Percentiles rank a stretch among this genome's conserved stretches.
Evolutionary conservation across 352 stramenopile species (phyloP).

Genomic region (Thalassiosira livingstoniorum): DNA sequence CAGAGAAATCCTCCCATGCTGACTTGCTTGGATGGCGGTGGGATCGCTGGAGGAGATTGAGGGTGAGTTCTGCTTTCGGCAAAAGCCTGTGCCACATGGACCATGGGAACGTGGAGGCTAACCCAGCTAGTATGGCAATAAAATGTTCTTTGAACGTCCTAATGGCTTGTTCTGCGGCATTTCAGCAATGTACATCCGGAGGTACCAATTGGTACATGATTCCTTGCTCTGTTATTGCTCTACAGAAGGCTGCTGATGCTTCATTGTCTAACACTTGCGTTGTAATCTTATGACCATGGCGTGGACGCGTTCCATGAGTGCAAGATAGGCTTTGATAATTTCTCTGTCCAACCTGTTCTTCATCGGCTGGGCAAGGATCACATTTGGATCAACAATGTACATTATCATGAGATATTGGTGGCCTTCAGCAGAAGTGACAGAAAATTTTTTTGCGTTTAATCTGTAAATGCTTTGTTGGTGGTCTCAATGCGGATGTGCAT

Average conservation of each 20-base stretch:
- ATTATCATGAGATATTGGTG: slow-evolving; percentile 53
- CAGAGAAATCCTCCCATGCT: slow-evolving; percentile 3
- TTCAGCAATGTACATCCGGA: not conserved
- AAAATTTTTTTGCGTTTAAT: slow-evolving; percentile 47
- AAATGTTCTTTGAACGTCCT: slow-evolving; percentile 68
- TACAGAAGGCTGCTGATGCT: not conserved
- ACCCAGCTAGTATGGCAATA: slow-evolving; percentile 18
- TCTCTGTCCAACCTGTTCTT: slow-evolving; percentile 11
- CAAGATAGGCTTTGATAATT: not conserved
- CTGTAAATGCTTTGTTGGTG: slow-evolving; percentile 13
- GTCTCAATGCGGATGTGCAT: not conserved
- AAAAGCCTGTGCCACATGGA: slow-evolving; percentile 43
- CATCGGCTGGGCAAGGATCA: slow-evolving; percentile 39
- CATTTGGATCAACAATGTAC: slow-evolving; percentile 56
- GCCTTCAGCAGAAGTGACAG: slow-evolving; percentile 26
- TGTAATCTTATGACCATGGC: not conserved
- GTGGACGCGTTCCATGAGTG: not conserved
- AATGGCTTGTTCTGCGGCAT: slow-evolving; percentile 54
- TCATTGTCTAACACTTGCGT: not conserved
- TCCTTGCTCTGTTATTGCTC: not conserved
- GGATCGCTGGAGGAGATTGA: slow-evolving; percentile 37
- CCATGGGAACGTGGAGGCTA: slow-evolving; percentile 30
- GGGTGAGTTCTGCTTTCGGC: slow-evolving; percentile 25
- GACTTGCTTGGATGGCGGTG: slow-evolving; percentile 52
- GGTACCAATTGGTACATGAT: slow-evolving; percentile 1